Conservation (phyloP, 257 asterid species). For the Capsicum baccatum region DNA sequence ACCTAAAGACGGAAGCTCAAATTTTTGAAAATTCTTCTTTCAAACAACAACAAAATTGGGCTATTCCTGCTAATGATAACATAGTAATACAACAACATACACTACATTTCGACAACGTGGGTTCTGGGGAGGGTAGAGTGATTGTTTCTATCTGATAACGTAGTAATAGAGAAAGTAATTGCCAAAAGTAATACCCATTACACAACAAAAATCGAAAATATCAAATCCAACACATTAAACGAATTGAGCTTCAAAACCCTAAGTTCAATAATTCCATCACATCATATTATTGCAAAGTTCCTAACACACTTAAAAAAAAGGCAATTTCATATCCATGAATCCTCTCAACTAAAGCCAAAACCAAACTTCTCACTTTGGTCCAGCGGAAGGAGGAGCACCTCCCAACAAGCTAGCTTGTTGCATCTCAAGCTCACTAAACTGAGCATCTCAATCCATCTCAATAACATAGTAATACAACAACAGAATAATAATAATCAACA, state of each 20-base stretch:
- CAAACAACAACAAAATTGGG: too few relatives aligned
- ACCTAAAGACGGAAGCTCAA: neutral
- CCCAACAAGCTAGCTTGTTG: too few relatives aligned
- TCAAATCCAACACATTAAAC: neutral
- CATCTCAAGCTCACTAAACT: too few relatives aligned
- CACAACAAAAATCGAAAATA: neutral
- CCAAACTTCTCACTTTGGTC: too few relatives aligned
- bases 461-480: too few relatives aligned
- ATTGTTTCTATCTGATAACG: neutral
- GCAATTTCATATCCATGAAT: neutral
- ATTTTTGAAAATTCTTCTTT: neutral
- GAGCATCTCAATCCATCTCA: too few relatives aligned
- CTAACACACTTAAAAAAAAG: neutral
- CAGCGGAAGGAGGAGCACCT: too few relatives aligned
- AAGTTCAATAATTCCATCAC: neutral
- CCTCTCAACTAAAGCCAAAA: neutral
- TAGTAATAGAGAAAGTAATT: conserved; percentile 19
- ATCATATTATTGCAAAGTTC: neutral
- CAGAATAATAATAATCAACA: too few relatives aligned
- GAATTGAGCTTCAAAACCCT: neutral
- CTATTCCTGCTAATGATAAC: too few relatives aligned
- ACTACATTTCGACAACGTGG: too few relatives aligned
- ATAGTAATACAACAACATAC: too few relatives aligned
- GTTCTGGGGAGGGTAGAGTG: too few relatives aligned
- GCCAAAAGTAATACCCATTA: neutral